Base-by-base conservation (phyloP, 305 asterid genomes). In the Solanum hybrid region DNA sequence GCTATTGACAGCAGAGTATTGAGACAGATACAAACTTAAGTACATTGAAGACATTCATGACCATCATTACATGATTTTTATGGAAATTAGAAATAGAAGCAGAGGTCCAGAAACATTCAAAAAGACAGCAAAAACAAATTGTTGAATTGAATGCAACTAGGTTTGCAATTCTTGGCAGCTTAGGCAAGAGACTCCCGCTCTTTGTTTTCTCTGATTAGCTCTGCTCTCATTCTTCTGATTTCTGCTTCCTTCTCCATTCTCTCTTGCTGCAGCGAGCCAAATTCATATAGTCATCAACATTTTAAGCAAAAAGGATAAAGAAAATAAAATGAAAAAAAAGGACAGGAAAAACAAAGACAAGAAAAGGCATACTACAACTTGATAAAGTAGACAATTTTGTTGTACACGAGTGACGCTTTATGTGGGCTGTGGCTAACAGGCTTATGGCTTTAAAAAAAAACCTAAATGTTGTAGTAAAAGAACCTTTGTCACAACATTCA, bases 231-330 rank as follows among this genome's bases (percentile, higher is more conserved):
- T 91, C 89, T 94, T 91, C 94, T 93, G 90, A 94, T 94, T 91
- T 95, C 96, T 33, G 92, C 93, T 89, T 96, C 98, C 88, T 92
- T 94, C 92, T 93, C 95, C 97, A 95, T 90, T 91, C 86, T 94
- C 94, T 96, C 98, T 91, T 95, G 93, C 98, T 95, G 96, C 92
- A 90, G 57, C 83, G 10, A 87, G 84, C 87, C 88, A 88, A 93
- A 27, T 61, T 29, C 61, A 17, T 15, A 9, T 15, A 9, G 39
- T 45, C 73, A 83, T 83, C 20, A 83, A 82, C 38, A 77, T 77
- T 77, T 45, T 51, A 32, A 33, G 11, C 33, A 88, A 20, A 72
- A 78, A 77, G 84, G 36, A 37, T 88, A 37, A 17, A 68, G 37
- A 70, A 36, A 27, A 70, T n/a, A 73, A 57, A 34, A 79, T 7